Base-by-base conservation (phyloP, 1,284 basidiomycete species). In the Ganoderma multipileum region DNA sequence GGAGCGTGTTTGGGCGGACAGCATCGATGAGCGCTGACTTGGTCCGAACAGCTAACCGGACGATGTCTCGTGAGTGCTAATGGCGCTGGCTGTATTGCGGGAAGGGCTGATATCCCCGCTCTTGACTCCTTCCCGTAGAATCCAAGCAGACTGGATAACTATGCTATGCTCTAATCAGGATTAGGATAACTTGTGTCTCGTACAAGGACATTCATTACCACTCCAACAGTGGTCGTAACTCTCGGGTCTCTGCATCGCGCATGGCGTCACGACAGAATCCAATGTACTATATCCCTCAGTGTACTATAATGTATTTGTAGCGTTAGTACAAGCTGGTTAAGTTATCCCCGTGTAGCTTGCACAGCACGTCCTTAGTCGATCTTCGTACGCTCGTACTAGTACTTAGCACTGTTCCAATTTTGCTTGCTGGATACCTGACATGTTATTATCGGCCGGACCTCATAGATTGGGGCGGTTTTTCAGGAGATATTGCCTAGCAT, bases 21-120 rank as follows among this genome's bases (percentile, higher is more conserved):
- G 68, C 68, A 30, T 47, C 30, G n/a, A 59, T 69, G 65, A 60
- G 65, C 65, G 65, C 65, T 1, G 65, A 59, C 39, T 23, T 67
- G 23, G 68, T 62, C 16, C 72, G 72, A 61, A 71, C 68, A 20
- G 66, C 66, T 36, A 73, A 70, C 42, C 72, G 70, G 41, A 70
- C 68, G 23, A 55, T 73, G 63, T 50, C 70, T 58, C 18, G 72
- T 73, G 63, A 67, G 72, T 70, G 18, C 20, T 39, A 18, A 16
- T 26, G 14, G 23, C 12, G 33, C 47, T 11, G 28, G 28, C 3
- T 61, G 26, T 11, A 8, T 20, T 42, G 36, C 12, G 30, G 12
- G 18, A 3, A 11, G 52, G 39, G 52, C 63, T 70, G 57, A 68
- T 7, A 14, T 30, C 52, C 1, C 14, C 28, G 6, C 14, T 16